Evolutionary conservation across 1,284 basidiomycete genomes (phyloP), one percentile per base, ranked within the genome.

Genomic region (Boletus semigastroideus): DNA sequence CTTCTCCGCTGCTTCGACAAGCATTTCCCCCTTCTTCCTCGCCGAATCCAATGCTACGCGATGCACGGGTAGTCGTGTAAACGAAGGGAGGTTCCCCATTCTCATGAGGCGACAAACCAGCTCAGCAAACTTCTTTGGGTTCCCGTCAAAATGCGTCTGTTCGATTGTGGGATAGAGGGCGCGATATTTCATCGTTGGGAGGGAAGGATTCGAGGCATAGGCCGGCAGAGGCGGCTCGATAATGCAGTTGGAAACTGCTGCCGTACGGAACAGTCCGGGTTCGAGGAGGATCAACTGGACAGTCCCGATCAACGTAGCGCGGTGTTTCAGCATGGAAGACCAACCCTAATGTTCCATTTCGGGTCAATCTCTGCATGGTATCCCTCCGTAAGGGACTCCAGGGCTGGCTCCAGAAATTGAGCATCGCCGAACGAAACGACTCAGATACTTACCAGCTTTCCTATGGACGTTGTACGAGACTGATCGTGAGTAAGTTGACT

Each of bases 311-410:
- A 67, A 36, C 8, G 36, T 27, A n/a, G 37, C 14, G 12, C 8
- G 17, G n/a, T 3, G 28, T 33, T 11, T 12, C 12, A 37, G 16
- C 8, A 13, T 36, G 31, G 19, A 22, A 27, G 25, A 61, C 60
- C 22, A 40, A 67, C 62, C 40, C 30, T 67, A 45, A 68, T 61
- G 49, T 65, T 52, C 66, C 62, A 64, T 13, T 49, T 55, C 3
- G 64, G 66, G 34, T 64, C 63, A 13, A 64, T 60, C 37, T 64
- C 63, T 45, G 47, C 49, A 36, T 58, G 57, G 14, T 67, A 65
- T 17, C 66, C 58, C 36, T 68, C 63, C 9, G 60, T 65, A 14
- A 68, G 52, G 16, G 51, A n/a, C 28, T 68, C 63, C 4, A 68
- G 46, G 10, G 62, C 66, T 64, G 36, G 48, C 25, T 33, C 40